Conservation (phyloP, 306 rosid genomes). For the Cyclanthera cordifolia region DNA sequence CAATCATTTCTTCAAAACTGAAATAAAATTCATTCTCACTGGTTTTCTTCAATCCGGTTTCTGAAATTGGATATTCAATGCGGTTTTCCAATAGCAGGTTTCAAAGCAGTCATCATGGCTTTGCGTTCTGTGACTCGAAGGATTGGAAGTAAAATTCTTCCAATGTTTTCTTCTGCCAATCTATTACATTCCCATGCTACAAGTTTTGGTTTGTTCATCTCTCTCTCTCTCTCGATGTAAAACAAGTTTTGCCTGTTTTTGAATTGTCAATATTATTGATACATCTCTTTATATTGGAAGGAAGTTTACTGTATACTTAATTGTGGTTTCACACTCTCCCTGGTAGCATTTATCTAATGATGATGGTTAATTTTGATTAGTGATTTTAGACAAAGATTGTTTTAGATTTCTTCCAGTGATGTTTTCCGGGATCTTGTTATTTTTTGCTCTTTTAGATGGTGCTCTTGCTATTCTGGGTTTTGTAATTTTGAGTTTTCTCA, state of each 20-base stretch:
- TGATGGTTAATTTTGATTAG: neutral
- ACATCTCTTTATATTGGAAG: neutral
- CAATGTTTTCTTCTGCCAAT: constrained; percentile 40
- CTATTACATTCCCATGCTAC: constrained; percentile 81
- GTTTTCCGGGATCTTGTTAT: neutral
- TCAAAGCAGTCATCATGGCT: constrained; percentile 48
- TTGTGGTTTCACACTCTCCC: neutral
- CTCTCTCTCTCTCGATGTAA: neutral
- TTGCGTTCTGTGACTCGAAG: constrained; percentile 31
- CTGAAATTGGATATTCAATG: neutral
- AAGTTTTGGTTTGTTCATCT: constrained; percentile 62
- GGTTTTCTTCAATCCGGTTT: neutral
- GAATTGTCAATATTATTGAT: neutral
- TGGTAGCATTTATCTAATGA: neutral
- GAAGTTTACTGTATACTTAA: neutral
- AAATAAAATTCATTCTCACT: neutral
- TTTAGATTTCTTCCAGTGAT: neutral
- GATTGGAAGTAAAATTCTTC: constrained; percentile 38
- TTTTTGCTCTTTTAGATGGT: neutral
- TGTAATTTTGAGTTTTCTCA: neutral
- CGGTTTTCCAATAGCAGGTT: neutral
- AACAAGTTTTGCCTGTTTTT: neutral
- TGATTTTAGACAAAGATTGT: neutral
- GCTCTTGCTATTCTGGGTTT: neutral
- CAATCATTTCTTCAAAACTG: neutral